Conservation (phyloP, 805 yeast species). For the Ogataea sp. region DNA sequence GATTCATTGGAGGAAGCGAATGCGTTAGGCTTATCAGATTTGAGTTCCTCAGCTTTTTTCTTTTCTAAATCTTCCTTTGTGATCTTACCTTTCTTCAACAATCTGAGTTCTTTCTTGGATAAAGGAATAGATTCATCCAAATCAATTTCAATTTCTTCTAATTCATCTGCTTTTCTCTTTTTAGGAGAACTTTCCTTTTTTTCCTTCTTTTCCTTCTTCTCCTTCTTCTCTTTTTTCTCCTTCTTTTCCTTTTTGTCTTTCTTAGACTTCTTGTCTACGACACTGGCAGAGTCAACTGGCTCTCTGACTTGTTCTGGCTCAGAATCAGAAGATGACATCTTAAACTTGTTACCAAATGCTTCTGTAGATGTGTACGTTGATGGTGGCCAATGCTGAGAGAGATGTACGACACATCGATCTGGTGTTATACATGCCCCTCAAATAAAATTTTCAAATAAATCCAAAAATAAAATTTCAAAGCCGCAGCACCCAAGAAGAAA, state of each 20-base stretch:
- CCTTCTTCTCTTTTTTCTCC: conserved; percentile 10
- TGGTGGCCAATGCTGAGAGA: no score
- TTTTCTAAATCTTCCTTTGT: conserved; percentile 47
- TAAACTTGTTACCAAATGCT: no score
- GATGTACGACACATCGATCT: no score
- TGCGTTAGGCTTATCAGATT: not conserved
- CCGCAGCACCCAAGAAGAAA: no score
- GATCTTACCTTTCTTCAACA: conserved; percentile 67
- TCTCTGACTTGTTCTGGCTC: not conserved
- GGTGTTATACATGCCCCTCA: no score
- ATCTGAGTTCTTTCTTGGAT: conserved; percentile 86
- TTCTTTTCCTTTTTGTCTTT: conserved; percentile 2
- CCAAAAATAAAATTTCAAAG: no score
- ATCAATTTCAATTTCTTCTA: conserved; percentile 61
- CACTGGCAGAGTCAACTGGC: not conserved
- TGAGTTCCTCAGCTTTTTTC: conserved; percentile 16
- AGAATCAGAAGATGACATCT: not conserved
- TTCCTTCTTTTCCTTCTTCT: conserved; percentile 11
- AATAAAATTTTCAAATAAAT: no score
- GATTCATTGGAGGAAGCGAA: conserved; percentile 3
- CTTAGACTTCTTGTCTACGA: not conserved
- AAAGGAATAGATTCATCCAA: conserved; percentile 59
- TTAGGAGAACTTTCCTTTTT: conserved; percentile 14
- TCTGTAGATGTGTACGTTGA: no score
- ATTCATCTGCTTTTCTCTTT: conserved; percentile 28